Conservation (phyloP, 495 filamentous ascomycete genomes). For the Echria macrotheca region DNA sequence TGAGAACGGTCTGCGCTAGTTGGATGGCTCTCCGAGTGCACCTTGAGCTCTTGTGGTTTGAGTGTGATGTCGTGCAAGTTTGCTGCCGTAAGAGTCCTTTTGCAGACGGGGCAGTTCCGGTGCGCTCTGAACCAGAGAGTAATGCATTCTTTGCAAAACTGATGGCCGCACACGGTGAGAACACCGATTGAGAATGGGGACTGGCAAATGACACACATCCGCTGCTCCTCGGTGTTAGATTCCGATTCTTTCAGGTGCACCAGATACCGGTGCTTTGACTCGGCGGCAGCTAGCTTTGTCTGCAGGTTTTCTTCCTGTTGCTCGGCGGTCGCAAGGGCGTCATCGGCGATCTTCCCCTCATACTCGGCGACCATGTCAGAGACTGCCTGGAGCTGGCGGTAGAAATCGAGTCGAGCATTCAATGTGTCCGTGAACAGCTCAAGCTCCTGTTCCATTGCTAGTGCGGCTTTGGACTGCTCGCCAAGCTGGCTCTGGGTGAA, state of each 20-base stretch:
- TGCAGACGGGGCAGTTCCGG: slow-evolving; percentile 72
- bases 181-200: slow-evolving; percentile 67
- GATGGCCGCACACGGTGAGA: slow-evolving; percentile 84
- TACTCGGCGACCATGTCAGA: slow-evolving; percentile 79
- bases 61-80: slow-evolving; percentile 81
- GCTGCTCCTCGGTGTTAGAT: slow-evolving; percentile 49
- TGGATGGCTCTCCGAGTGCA: slow-evolving; percentile 55
- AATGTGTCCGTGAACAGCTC: slow-evolving; percentile 69
- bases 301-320: slow-evolving; percentile 45
- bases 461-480: slow-evolving; percentile 59
- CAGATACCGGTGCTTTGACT: slow-evolving; percentile 66
- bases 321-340: slow-evolving; percentile 16
- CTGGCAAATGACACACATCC: slow-evolving; percentile 78
- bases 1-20: background rate
- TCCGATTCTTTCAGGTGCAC: slow-evolving; percentile 48
- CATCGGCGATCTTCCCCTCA: slow-evolving; percentile 41
- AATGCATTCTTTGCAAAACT: slow-evolving; percentile 85
- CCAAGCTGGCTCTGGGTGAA: slow-evolving; percentile 54
- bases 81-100: slow-evolving; percentile 49
- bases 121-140: slow-evolving; percentile 62
- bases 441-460: slow-evolving; percentile 62
- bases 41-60: slow-evolving; percentile 64
- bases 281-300: slow-evolving; percentile 52
- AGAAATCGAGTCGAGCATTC: slow-evolving; percentile 81
- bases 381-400: slow-evolving; percentile 79